These are phyloP conservation scores for Colletotrichum navitas DNA, from an alignment of 2,329 filamentous ascomycete genomes.

Conservation along the genomic window DNA sequence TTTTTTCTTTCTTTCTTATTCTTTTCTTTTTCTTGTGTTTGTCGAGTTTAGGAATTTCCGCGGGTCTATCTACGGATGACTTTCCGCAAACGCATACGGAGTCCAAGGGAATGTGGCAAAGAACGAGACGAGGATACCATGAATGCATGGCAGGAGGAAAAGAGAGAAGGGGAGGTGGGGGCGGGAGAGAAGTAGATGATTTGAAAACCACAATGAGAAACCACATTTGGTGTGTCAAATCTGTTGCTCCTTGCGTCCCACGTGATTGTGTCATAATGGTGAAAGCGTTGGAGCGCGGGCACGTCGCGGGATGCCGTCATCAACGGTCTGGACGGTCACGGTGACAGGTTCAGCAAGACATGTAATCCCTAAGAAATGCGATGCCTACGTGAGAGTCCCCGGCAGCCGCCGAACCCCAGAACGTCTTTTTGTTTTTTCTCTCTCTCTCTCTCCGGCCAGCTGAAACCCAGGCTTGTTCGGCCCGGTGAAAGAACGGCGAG, in stretches of 20 bases:
- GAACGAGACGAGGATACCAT: constrained; percentile 37
- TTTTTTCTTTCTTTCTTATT: constrained; percentile 5
- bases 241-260: background rate
- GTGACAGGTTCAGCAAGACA: background rate
- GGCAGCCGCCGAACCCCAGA: background rate
- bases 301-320: background rate
- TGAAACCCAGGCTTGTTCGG: background rate
- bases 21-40: constrained; percentile 10
- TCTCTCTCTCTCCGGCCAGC: background rate
- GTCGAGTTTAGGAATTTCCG: constrained; percentile 6
- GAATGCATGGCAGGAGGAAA: constrained; percentile 30
- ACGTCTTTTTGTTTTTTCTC: background rate
- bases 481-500: background rate
- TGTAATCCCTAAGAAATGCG: background rate
- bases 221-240: constrained; percentile 25
- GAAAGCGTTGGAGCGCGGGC: background rate
- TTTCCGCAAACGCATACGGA: constrained; percentile 34
- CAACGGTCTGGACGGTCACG: background rate
- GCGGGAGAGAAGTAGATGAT: constrained; percentile 26
- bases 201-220: constrained; percentile 25
- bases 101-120: constrained; percentile 21
- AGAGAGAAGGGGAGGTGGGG: background rate
- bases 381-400: background rate
- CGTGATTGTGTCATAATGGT: background rate
- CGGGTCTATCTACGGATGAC: constrained; percentile 38